Percentiles rank a stretch among this genome's conserved stretches.
These are phyloP conservation scores for Cladochytrium replicatum DNA, from an alignment of 192 early-diverging fungal species.

Conservation along the genomic window DNA sequence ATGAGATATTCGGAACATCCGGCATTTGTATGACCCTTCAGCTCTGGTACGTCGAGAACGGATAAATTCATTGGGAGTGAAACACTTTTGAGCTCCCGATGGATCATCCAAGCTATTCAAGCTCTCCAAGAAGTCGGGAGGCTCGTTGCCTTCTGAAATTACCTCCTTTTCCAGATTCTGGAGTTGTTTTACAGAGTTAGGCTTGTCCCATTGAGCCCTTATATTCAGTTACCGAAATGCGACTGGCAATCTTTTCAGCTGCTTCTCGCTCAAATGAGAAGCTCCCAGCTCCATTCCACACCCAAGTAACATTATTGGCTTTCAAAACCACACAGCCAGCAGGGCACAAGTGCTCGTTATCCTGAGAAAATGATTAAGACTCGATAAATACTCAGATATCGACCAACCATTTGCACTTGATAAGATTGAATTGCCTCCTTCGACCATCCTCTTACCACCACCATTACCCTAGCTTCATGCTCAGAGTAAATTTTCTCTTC, in stretches of 20 bases:
- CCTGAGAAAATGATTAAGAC: no score
- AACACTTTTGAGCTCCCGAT: constrained; percentile 3
- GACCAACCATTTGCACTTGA: no score
- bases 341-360: constrained; percentile 11
- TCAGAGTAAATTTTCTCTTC: constrained; percentile 15
- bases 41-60: constrained; percentile 9
- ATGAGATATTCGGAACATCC: constrained; percentile 23
- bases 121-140: constrained; percentile 17
- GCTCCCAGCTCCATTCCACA: constrained; percentile 25
- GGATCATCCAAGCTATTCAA: constrained; percentile 6
- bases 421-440: constrained; percentile 11
- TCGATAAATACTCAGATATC: no score
- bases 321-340: constrained; percentile 12
- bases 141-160: constrained; percentile 14
- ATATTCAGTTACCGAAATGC: constrained; percentile 8
- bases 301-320: constrained; percentile 6
- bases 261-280: constrained; percentile 6
- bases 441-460: constrained; percentile 13
- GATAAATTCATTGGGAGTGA: constrained; percentile 2
- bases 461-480: background rate
- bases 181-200: background rate
- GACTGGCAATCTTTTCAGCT: constrained; percentile 9
- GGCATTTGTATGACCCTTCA: background rate
- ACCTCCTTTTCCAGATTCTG: background rate
- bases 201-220: background rate